Evolutionary conservation across 1,139 yeast genomes (phyloP), one percentile per base, ranked within the genome.

Genomic region (Yamadazyma sp.): DNA sequence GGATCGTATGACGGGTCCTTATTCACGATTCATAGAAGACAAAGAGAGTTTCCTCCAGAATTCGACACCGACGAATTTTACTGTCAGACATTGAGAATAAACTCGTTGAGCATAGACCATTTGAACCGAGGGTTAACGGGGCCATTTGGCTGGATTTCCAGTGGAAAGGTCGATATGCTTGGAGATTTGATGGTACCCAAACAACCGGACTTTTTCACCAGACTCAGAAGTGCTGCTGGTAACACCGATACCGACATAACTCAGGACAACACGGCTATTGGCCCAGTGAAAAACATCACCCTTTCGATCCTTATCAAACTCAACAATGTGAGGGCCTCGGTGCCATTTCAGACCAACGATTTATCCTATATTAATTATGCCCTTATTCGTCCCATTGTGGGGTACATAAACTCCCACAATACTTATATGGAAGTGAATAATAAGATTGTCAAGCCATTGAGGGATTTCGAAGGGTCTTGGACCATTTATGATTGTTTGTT

Each of bases 401-500:
- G 94, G 0, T 92, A 90, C 61, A 90, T 92, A 56, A 92, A 92
- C 59, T 84, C 95, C 25, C 78, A 86, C 45, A 85, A 86, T 54
- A 88, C 97, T 0, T 86, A 84, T 51, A 90, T 92, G 46, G 97
- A 96, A 35, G 81, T 92, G 44, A 75, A 82, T 47, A 88, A 96
- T 54, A 77, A 90, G 5, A 80, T 92, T n/a, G 84, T 85, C 33
- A 92, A 92, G 57, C 76, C 79, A 37, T 64, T 88, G 21, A 68
- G 70, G 26, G 97, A 92, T 54, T 92, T 92, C 56, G 89, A 86
- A 52, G 98, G 98, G 0, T 80, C 96, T 4, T 92, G 98, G 98
- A 92, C 98, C 1, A 73, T 89, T 5, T 92, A 89, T 59, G 98
- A 92, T 57, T 85, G 95, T 25, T 70, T 85, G 40, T 68, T 92